Percentiles rank a stretch among this genome's conserved stretches.
Conservation (phyloP, 805 yeast species). For the Saccharomycopsis malanga region DNA sequence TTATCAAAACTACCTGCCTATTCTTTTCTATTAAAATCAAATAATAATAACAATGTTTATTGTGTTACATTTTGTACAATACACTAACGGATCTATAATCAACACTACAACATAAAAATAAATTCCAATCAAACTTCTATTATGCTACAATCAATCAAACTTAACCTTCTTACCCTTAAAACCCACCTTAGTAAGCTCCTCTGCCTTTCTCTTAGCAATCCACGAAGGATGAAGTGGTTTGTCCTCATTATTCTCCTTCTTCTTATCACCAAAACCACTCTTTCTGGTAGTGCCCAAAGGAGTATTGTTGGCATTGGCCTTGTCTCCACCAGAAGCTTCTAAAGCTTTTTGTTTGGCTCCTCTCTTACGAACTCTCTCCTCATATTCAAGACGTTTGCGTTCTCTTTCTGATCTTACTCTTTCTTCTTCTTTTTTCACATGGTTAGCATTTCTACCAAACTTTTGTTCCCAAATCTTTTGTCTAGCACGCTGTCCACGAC, state of each 20-base stretch:
- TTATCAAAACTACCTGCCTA: no score
- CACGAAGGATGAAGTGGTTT: constrained; percentile 81
- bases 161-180: constrained; percentile 81
- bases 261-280: constrained; percentile 8
- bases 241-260: neutral
- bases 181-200: constrained; percentile 53
- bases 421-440: constrained; percentile 60
- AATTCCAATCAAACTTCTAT: no score
- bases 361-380: constrained; percentile 65
- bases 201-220: constrained; percentile 79
- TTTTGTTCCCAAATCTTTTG: constrained; percentile 94
- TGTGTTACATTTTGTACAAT: no score
- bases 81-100: no score
- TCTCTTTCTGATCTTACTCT: constrained; percentile 50
- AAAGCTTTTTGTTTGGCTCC: constrained; percentile 39
- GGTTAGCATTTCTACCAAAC: constrained; percentile 79
- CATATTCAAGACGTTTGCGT: constrained; percentile 55
- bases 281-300: constrained; percentile 35
- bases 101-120: no score
- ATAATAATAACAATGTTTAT: no score
- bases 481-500: constrained; percentile 97
- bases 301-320: constrained; percentile 32
- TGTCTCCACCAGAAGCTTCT: constrained; percentile 22
- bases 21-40: no score
- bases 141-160: constrained; percentile 58